A percentile compares a stretch with the other conserved stretches of the same genome.
These are phyloP conservation scores for Lagerstroemia speciosa DNA, from an alignment of 345 rosid species.

Conservation along the genomic window DNA sequence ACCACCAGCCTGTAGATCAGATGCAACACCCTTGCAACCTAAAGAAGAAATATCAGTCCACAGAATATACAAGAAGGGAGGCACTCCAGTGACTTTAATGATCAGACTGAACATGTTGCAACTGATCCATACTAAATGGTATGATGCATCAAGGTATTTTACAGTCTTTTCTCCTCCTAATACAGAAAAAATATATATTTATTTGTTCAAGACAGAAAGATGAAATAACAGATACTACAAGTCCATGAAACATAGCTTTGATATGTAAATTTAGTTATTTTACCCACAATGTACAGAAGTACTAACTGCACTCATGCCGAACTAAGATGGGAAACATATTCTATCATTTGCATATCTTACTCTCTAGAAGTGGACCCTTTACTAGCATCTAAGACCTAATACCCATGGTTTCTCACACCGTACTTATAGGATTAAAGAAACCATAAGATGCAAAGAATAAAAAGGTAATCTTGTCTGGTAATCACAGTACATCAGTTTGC, in stretches of 20 bases:
- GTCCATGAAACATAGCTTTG: background rate
- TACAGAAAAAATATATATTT: background rate
- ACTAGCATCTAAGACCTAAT: background rate
- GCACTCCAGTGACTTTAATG: background rate
- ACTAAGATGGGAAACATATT: background rate
- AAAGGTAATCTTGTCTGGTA: background rate
- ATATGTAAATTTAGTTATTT: background rate
- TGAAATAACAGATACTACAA: background rate
- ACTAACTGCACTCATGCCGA: background rate
- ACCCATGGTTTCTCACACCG: background rate
- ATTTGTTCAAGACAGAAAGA: background rate
- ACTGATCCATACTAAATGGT: background rate
- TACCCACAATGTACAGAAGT: background rate
- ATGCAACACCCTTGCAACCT: conserved; percentile 91
- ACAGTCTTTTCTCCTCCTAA: too few relatives aligned
- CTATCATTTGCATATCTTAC: background rate
- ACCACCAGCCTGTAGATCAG: conserved; percentile 81
- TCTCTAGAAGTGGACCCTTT: background rate
- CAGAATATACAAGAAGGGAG: conserved; percentile 5
- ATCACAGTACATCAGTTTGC: too few relatives aligned
- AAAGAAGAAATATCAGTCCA: conserved; percentile 20
- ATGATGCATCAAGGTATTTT: background rate
- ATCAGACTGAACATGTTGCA: background rate
- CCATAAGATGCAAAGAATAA: background rate
- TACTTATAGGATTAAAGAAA: background rate